Percentiles rank a stretch among this genome's conserved stretches.
Conservation (phyloP, 495 filamentous ascomycete genomes). For the Penicillium pancosmium region DNA sequence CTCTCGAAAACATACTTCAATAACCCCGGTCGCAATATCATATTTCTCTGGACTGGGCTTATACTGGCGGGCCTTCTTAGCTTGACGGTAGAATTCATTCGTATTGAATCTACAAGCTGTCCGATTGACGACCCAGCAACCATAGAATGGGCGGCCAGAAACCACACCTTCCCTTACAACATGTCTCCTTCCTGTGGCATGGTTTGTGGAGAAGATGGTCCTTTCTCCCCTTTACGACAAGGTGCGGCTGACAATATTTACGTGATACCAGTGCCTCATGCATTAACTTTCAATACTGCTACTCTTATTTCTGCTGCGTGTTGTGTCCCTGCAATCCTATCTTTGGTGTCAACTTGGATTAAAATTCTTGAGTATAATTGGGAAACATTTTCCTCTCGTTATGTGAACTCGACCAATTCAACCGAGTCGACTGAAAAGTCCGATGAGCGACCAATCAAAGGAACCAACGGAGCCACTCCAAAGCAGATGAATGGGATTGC, state of each 20-base stretch:
- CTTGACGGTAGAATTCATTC: conserved; percentile 62
- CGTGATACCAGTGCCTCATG: conserved; percentile 54
- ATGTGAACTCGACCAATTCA: too few species aligned
- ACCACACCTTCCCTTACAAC: conserved; percentile 33
- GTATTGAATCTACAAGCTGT: conserved; percentile 42
- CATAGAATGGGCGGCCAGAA: conserved; percentile 28
- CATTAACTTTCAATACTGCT: conserved; percentile 53
- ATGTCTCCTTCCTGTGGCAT: conserved; percentile 29
- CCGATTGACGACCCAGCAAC: conserved; percentile 40
- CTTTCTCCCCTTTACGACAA: conserved; percentile 50
- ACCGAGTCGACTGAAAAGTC: conserved; percentile 19
- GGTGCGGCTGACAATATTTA: conserved; percentile 56
- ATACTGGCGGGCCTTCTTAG: conserved; percentile 59
- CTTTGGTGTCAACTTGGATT: conserved; percentile 58
- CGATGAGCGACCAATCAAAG: conserved; percentile 45
- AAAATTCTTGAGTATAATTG: conserved; percentile 62
- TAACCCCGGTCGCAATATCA: conserved; percentile 59
- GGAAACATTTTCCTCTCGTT: conserved; percentile 40
- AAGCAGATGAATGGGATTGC: conserved; percentile 52
- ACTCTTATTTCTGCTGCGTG: conserved; percentile 61
- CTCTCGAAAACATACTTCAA: conserved; percentile 62
- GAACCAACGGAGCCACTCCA: conserved; percentile 57
- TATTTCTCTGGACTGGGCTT: conserved; percentile 62
- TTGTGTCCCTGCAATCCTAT: conserved; percentile 60
- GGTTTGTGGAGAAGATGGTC: conserved; percentile 43